Conservation (phyloP, 2,329 filamentous ascomycete genomes). For the Calonectria multiphialidica region DNA sequence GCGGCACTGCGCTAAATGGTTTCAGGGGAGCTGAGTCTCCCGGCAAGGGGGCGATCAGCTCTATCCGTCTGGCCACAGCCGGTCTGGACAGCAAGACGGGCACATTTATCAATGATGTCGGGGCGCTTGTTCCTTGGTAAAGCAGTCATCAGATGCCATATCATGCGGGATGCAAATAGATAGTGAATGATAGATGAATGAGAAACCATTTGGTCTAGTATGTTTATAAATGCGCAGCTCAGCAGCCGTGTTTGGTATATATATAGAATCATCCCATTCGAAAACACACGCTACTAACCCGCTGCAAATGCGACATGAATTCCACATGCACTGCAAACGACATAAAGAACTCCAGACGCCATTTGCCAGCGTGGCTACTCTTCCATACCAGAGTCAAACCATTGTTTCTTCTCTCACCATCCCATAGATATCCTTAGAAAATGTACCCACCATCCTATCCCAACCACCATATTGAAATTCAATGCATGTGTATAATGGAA, state of each 20-base stretch:
- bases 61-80: slow-evolving; percentile 4
- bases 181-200: neutral
- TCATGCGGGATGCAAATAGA: neutral
- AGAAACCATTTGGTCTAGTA: neutral
- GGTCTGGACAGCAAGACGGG: slow-evolving; percentile 21
- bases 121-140: slow-evolving; percentile 21
- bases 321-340: slow-evolving; percentile 29
- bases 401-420: slow-evolving; percentile 9
- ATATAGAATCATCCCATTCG: slow-evolving; percentile 34
- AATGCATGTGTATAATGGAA: neutral
- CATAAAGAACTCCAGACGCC: slow-evolving; percentile 33
- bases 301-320: slow-evolving; percentile 32
- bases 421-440: slow-evolving; percentile 20
- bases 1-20: slow-evolving; percentile 21
- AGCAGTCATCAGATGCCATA: neutral
- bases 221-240: slow-evolving; percentile 26
- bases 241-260: slow-evolving; percentile 25
- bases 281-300: slow-evolving; percentile 17
- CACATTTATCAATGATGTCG: slow-evolving; percentile 21
- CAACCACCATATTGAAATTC: slow-evolving; percentile 3
- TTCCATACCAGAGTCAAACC: slow-evolving; percentile 21
- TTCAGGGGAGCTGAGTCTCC: slow-evolving; percentile 18
- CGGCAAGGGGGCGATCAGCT: slow-evolving; percentile 23
- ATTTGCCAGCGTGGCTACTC: slow-evolving; percentile 23
- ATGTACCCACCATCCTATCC: neutral